Percentiles rank a stretch among this genome's conserved stretches.
Conservation (phyloP, 345 rosid genomes). For the Pistacia atlantica region DNA sequence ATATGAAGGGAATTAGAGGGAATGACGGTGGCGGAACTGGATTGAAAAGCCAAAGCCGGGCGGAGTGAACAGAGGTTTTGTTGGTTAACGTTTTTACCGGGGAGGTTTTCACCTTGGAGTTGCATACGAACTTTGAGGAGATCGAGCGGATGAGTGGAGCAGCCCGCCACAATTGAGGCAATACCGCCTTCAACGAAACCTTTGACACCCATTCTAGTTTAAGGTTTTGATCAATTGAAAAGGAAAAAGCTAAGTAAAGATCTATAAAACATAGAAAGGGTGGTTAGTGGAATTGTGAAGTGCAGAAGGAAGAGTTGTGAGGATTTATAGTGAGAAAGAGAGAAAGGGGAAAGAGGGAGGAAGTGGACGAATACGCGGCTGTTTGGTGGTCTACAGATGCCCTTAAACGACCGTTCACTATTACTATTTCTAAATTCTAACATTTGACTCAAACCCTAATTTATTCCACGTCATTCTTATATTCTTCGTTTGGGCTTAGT, state of each 20-base stretch:
- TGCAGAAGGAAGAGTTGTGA: neutral
- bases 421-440: too few relatives aligned
- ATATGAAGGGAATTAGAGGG: constrained; percentile 29
- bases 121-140: constrained; percentile 86
- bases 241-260: neutral
- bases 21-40: constrained; percentile 39
- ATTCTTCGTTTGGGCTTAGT: neutral
- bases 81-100: constrained; percentile 23
- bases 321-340: neutral
- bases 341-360: neutral
- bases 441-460: neutral
- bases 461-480: neutral
- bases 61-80: constrained; percentile 35
- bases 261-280: neutral
- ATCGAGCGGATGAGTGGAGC: constrained; percentile 82
- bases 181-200: constrained; percentile 80
- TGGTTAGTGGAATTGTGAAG: neutral
- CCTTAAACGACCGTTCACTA: too few relatives aligned
- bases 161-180: constrained; percentile 76
- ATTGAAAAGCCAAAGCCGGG: constrained; percentile 57
- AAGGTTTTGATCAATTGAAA: neutral
- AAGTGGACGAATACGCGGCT: constrained; percentile 1
- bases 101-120: constrained; percentile 69
- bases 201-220: constrained; percentile 61
- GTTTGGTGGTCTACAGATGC: too few relatives aligned